phyloP scores from a whole-genome alignment of 2,329 filamentous ascomycete species.

The Teratosphaeria nubilosa region DNA sequence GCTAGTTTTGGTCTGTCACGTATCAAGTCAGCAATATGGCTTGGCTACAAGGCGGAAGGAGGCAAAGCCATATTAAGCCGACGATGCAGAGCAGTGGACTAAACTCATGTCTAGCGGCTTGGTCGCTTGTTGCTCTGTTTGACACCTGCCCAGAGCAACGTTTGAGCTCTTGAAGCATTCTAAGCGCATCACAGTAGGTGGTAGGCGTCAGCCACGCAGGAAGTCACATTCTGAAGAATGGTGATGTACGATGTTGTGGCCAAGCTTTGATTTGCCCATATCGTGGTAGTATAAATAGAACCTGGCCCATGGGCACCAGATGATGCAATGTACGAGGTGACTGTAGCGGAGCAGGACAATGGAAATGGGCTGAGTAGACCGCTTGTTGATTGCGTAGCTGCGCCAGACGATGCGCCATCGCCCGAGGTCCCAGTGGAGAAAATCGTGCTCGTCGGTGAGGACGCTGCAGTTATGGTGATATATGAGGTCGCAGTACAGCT shows the following conservation, averaged over 20 bases:
- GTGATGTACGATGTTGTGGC: background rate
- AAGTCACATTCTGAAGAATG: background rate
- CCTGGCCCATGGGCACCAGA: background rate
- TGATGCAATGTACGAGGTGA: background rate
- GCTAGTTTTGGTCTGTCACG: background rate
- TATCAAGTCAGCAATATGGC: background rate
- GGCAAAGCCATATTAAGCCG: background rate
- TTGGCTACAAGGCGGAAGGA: background rate
- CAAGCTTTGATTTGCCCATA: background rate
- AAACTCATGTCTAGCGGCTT: too few species aligned
- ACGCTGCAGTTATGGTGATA: background rate
- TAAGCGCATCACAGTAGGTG: too few species aligned
- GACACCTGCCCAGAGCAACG: too few species aligned
- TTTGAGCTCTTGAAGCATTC: too few species aligned
- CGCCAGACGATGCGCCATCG: background rate
- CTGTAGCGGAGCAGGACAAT: background rate
- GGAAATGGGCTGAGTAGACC: background rate
- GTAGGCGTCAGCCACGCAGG: background rate
- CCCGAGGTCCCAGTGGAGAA: background rate
- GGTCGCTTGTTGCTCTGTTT: too few species aligned
- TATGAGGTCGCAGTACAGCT: background rate
- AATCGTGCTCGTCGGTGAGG: background rate
- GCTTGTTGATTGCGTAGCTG: background rate
- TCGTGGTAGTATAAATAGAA: background rate
- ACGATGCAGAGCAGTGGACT: too few species aligned